Percentiles rank a stretch among this genome's conserved stretches.
Evolutionary conservation across 306 rosid genomes (phyloP).

Genomic region (Vigna hirtella): DNA sequence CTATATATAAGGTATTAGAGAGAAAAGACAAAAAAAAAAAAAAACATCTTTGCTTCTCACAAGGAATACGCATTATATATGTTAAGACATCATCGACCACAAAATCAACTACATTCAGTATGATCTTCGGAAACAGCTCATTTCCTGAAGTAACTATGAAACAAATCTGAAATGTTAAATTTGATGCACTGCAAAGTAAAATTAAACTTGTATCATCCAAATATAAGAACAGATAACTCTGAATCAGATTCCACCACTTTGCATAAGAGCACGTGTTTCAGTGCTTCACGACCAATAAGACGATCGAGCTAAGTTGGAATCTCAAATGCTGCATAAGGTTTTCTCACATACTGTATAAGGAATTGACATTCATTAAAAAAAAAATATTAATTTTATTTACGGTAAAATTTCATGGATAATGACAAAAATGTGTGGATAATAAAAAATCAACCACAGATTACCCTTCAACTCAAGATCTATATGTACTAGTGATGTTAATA

Average conservation of each 20-base stretch:
- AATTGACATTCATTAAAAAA: not conserved
- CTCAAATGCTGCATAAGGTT: slow-evolving; percentile 1
- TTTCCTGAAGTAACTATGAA: not conserved
- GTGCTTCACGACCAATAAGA: not conserved
- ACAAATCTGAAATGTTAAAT: slow-evolving; percentile 3
- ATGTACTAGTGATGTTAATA: too few relatives aligned
- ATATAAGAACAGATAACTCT: slow-evolving; percentile 39
- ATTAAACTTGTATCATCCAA: not conserved
- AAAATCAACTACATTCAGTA: not conserved
- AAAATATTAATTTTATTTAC: too few relatives aligned
- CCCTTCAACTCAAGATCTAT: too few relatives aligned
- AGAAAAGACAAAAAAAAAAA: not conserved
- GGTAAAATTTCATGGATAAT: too few relatives aligned
- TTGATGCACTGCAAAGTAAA: not conserved
- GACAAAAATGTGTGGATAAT: too few relatives aligned
- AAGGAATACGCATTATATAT: too few relatives aligned
- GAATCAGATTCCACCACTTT: slow-evolving; percentile 44
- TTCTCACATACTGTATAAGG: slow-evolving; percentile 30
- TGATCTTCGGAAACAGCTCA: not conserved
- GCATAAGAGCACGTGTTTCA: slow-evolving; percentile 17
- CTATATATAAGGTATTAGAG: not conserved
- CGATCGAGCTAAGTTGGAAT: slow-evolving; percentile 32
- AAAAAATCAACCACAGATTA: too few relatives aligned
- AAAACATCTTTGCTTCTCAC: not conserved
- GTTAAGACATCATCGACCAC: not conserved